Conservation (phyloP, 2,329 filamentous ascomycete species). For the Arthroderma sp. region DNA sequence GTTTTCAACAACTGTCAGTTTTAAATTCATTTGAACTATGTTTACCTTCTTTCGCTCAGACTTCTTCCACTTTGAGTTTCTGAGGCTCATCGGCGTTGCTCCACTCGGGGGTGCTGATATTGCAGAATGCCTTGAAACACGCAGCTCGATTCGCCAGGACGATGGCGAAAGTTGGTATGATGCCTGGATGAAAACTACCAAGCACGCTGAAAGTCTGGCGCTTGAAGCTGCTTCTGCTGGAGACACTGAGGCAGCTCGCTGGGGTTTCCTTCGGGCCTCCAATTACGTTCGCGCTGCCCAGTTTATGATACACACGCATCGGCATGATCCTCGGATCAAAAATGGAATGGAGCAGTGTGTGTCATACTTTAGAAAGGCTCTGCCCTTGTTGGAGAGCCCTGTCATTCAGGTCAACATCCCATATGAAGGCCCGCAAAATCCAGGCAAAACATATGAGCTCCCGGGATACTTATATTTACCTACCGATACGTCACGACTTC, state of each 20-base stretch:
- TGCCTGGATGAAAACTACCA: constrained; percentile 22
- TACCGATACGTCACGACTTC: constrained; percentile 7
- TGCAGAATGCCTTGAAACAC: constrained; percentile 29
- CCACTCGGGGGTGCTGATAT: constrained; percentile 26
- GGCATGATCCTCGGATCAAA: constrained; percentile 18
- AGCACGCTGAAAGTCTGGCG: constrained; percentile 23
- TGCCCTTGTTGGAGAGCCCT: constrained; percentile 17
- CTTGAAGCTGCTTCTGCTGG: constrained; percentile 20
- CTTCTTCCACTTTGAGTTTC: constrained; percentile 34
- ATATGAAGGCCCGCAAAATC: constrained; percentile 17
- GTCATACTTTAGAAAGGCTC: constrained; percentile 17
- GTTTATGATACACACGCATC: constrained; percentile 19
- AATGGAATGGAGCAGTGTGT: constrained; percentile 15
- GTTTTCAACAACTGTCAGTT: no score
- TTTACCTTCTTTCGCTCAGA: neutral
- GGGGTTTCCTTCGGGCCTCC: constrained; percentile 28
- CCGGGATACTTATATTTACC: constrained; percentile 30
- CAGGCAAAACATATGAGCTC: constrained; percentile 11
- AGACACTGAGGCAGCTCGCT: constrained; percentile 19
- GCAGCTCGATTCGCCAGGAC: constrained; percentile 23
- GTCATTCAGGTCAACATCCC: constrained; percentile 26
- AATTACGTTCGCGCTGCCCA: constrained; percentile 30
- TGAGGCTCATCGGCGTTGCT: constrained; percentile 29
- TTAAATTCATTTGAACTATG: neutral
- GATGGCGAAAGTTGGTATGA: constrained; percentile 30